Evolutionary conservation across 768 basidiomycete species (phyloP).

Genomic region (Sporobolomyces pararoseus): DNA sequence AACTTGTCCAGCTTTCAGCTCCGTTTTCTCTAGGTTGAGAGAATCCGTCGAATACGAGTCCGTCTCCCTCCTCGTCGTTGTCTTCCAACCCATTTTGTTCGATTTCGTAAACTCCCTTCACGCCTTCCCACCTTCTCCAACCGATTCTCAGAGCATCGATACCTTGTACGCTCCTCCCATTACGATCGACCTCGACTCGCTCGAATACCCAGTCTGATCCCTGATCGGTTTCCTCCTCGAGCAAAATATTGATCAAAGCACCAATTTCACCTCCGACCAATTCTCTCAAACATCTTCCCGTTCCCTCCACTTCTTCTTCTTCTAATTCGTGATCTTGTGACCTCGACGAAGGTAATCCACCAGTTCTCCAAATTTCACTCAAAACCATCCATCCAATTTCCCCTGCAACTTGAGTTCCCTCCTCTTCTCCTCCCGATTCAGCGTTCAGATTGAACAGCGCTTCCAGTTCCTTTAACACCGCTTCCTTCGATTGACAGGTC

Average conservation of each 20-base stretch:
- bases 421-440: background rate
- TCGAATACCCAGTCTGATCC: conserved; percentile 1
- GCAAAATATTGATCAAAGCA: background rate
- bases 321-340: background rate
- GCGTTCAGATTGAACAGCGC: background rate
- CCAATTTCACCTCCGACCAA: background rate
- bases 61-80: background rate
- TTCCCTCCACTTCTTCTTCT: background rate
- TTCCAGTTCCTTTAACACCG: background rate
- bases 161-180: background rate
- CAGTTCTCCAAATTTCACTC: conserved; percentile 12
- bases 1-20: no score
- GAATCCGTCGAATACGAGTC: background rate
- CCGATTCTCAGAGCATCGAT: background rate
- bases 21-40: background rate
- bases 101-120: background rate
- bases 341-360: background rate
- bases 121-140: background rate
- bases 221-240: background rate
- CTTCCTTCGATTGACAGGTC: background rate
- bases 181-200: background rate
- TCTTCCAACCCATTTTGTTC: background rate
- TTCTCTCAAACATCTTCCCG: background rate
- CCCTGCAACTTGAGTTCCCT: no score
- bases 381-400: background rate